Evolutionary conservation across 2,329 filamentous ascomycete genomes (phyloP).

Genomic region (Catunica adiposa): DNA sequence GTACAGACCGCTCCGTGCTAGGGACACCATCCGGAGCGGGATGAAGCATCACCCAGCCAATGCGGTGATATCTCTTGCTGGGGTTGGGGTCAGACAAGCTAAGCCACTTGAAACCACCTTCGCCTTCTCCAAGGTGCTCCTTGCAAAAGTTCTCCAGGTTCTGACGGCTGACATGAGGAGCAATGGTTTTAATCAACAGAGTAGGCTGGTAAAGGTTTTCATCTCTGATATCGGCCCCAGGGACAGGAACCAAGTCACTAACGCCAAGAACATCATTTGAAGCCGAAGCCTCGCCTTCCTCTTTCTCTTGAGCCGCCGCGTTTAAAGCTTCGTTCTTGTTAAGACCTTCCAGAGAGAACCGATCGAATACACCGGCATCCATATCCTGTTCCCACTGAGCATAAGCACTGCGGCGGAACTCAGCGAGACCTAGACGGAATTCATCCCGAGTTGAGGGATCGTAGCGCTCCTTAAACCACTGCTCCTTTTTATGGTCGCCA

Average conservation of each 20-base stretch:
- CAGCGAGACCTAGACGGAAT: constrained; percentile 58
- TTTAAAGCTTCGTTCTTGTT: constrained; percentile 84
- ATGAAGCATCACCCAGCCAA: constrained; percentile 96
- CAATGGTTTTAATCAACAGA: constrained; percentile 92
- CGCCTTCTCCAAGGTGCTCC: constrained; percentile 77
- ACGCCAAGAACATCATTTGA: constrained; percentile 87
- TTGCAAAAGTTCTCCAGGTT: constrained; percentile 92
- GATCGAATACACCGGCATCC: constrained; percentile 72
- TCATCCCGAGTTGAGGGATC: constrained; percentile 64
- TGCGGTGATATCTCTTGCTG: constrained; percentile 89
- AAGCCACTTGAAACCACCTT: constrained; percentile 88
- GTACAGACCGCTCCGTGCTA: constrained; percentile 54
- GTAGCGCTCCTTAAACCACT: constrained; percentile 97
- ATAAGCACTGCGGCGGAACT: constrained; percentile 64
- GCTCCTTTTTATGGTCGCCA: constrained; percentile 78
- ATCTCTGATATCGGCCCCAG: constrained; percentile 74
- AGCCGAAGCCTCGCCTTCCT: constrained; percentile 85
- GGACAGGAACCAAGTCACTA: constrained; percentile 70
- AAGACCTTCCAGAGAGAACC: constrained; percentile 84
- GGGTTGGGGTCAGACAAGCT: constrained; percentile 95
- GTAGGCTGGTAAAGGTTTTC: constrained; percentile 80
- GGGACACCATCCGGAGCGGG: constrained; percentile 51
- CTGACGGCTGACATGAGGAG: constrained; percentile 81
- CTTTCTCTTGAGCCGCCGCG: constrained; percentile 75
- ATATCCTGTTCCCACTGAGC: constrained; percentile 81